phyloP scores from a whole-genome alignment of 176 grass and related monocot species.

The Aegilops sharonensis region DNA sequence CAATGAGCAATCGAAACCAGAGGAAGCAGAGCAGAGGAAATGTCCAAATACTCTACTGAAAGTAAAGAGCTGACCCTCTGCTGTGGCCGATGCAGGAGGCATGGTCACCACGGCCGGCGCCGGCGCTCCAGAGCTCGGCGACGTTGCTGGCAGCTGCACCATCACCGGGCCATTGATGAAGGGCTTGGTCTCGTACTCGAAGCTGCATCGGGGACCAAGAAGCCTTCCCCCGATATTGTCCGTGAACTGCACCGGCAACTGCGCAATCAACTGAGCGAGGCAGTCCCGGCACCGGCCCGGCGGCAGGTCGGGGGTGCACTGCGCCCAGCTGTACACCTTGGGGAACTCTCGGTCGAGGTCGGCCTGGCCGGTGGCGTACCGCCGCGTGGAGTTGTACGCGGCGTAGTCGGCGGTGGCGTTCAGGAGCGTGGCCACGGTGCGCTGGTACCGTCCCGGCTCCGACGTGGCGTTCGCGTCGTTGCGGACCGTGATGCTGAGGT shows the following conservation, averaged over 20 bases:
- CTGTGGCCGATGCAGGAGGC: background rate
- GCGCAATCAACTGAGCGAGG: background rate
- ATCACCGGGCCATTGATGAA: background rate
- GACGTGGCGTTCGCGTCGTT: background rate
- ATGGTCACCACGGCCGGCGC: background rate
- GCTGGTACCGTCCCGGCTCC: background rate
- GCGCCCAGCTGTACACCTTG: conserved; percentile 12
- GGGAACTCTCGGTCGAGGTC: background rate
- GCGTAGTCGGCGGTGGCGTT: background rate
- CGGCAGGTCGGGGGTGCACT: background rate
- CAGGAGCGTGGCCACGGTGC: background rate
- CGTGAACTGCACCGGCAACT: background rate
- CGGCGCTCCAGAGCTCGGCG: background rate
- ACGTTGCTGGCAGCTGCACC: background rate
- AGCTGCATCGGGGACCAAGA: background rate
- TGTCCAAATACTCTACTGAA: too few relatives aligned
- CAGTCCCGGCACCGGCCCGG: background rate
- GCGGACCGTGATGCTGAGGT: background rate
- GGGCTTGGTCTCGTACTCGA: background rate
- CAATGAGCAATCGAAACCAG: too few relatives aligned
- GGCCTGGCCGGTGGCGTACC: background rate
- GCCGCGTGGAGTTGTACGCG: background rate
- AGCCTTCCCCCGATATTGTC: background rate
- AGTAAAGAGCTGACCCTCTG: background rate
- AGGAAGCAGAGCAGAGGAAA: too few relatives aligned